These are phyloP conservation scores for Hansenula lynferdii DNA, from an alignment of 1,139 yeast species.

Conservation along the genomic window DNA sequence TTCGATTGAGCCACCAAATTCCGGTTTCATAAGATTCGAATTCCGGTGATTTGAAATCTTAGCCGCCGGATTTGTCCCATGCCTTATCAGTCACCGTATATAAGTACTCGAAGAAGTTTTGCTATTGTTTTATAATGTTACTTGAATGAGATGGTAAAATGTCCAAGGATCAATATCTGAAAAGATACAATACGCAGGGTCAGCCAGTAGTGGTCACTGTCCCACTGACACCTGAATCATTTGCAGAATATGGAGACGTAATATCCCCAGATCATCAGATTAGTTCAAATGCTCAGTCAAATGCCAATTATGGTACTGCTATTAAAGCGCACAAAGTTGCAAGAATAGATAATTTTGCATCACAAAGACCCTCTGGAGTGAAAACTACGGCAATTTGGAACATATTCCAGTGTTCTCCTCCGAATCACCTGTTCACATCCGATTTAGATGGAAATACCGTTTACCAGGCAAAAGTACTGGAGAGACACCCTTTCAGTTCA, in stretches of 20 bases:
- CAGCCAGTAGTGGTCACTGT: slow-evolving; percentile 27
- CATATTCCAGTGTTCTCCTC: slow-evolving; percentile 78
- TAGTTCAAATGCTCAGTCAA: slow-evolving; percentile 34
- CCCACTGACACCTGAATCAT: slow-evolving; percentile 43
- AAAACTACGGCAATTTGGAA: slow-evolving; percentile 67
- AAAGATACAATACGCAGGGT: slow-evolving; percentile 32
- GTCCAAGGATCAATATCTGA: too few species aligned
- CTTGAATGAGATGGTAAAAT: too few species aligned
- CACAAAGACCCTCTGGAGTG: slow-evolving; percentile 30
- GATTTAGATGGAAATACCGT: slow-evolving; percentile 20
- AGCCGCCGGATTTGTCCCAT: too few species aligned
- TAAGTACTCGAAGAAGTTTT: too few species aligned
- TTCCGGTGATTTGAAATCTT: too few species aligned
- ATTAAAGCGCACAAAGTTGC: slow-evolving; percentile 70
- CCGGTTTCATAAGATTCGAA: background rate
- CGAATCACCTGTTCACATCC: slow-evolving; percentile 47
- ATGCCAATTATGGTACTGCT: slow-evolving; percentile 95
- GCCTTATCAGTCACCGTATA: too few species aligned
- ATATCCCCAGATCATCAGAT: slow-evolving; percentile 53
- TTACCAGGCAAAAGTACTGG: slow-evolving; percentile 68
- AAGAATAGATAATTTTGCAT: slow-evolving; percentile 52
- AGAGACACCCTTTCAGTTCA: slow-evolving; percentile 86
- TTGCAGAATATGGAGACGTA: slow-evolving; percentile 47
- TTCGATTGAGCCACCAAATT: background rate
- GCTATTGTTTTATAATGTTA: too few species aligned